Conservation (phyloP, 768 basidiomycete species). For the Chalciporus sphaerocephalus region DNA sequence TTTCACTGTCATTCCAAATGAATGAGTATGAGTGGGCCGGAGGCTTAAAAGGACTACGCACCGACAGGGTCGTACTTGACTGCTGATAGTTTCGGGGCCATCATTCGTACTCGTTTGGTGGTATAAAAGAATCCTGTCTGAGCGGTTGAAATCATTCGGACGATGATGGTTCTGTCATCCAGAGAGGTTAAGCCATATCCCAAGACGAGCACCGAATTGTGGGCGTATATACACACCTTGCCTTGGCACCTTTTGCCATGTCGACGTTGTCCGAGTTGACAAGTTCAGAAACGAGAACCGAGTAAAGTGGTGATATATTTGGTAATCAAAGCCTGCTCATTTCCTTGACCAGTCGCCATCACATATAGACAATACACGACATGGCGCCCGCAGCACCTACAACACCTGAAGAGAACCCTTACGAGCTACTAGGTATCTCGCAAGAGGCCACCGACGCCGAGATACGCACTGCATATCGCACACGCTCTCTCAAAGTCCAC, state of each 20-base stretch:
- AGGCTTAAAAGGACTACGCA: constrained; percentile 33
- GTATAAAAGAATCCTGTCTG: constrained; percentile 93
- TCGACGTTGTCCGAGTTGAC: too few relatives aligned
- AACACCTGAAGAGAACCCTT: constrained; percentile 67
- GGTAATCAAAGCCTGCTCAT: constrained; percentile 3
- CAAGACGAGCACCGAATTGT: too few relatives aligned
- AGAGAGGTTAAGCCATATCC: constrained; percentile 1
- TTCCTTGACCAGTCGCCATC: background rate
- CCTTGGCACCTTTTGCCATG: constrained; percentile 63
- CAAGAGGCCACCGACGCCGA: constrained; percentile 71
- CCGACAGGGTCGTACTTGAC: constrained; percentile 90
- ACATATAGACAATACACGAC: background rate
- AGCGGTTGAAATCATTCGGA: constrained; percentile 86
- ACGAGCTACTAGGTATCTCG: constrained; percentile 61
- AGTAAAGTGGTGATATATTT: constrained; percentile 4
- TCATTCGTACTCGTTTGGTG: constrained; percentile 60
- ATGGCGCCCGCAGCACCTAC: constrained; percentile 27
- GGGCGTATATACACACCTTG: constrained; percentile 49
- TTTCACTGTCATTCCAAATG: constrained; percentile 45
- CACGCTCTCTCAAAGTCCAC: constrained; percentile 80
- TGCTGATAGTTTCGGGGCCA: constrained; percentile 77
- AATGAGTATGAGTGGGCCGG: background rate
- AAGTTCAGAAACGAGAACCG: background rate
- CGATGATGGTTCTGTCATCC: constrained; percentile 65
- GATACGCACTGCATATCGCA: constrained; percentile 74